Conservation (phyloP, 2,329 filamentous ascomycete genomes). For the Aspergillus phoenicis region DNA sequence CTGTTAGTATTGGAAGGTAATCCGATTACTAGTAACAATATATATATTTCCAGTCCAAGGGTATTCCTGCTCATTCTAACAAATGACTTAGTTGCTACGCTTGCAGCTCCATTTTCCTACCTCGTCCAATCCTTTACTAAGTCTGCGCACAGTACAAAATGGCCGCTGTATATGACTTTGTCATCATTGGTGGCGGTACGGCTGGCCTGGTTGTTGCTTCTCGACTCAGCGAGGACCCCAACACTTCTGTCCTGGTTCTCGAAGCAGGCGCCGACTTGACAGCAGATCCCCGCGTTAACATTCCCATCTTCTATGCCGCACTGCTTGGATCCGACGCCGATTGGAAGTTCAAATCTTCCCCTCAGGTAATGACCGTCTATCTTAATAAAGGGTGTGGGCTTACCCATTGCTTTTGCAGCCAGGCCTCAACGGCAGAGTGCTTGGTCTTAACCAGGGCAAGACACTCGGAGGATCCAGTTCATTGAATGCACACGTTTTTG, state of each 20-base stretch:
- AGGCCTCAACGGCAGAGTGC: slow-evolving; percentile 13
- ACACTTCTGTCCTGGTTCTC: slow-evolving; percentile 8
- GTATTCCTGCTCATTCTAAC: not conserved
- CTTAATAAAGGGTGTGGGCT: not conserved
- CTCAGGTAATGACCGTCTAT: not conserved
- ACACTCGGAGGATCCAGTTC: slow-evolving; percentile 14
- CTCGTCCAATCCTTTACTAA: not conserved
- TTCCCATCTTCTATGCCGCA: slow-evolving; percentile 10
- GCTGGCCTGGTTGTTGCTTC: slow-evolving; percentile 12
- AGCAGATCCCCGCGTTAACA: slow-evolving; percentile 13
- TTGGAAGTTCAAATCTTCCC: slow-evolving; percentile 10
- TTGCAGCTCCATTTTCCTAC: not conserved
- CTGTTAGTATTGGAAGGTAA: not conserved
- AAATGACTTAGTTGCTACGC: not conserved
- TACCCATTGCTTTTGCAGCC: not conserved
- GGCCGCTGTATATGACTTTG: slow-evolving; percentile 12
- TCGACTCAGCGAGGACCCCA: slow-evolving; percentile 15
- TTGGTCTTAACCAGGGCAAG: slow-evolving; percentile 14
- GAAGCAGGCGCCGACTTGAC: slow-evolving; percentile 13
- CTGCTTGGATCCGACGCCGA: slow-evolving; percentile 10
- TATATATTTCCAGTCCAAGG: not conserved
- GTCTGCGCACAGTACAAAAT: slow-evolving; percentile 5
- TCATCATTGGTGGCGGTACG: slow-evolving; percentile 12
- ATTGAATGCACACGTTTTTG: slow-evolving; percentile 14
- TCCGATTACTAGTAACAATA: not conserved